These are phyloP conservation scores for Trichoderma harzianum DNA, from an alignment of 2,329 filamentous ascomycete genomes.

Conservation along the genomic window DNA sequence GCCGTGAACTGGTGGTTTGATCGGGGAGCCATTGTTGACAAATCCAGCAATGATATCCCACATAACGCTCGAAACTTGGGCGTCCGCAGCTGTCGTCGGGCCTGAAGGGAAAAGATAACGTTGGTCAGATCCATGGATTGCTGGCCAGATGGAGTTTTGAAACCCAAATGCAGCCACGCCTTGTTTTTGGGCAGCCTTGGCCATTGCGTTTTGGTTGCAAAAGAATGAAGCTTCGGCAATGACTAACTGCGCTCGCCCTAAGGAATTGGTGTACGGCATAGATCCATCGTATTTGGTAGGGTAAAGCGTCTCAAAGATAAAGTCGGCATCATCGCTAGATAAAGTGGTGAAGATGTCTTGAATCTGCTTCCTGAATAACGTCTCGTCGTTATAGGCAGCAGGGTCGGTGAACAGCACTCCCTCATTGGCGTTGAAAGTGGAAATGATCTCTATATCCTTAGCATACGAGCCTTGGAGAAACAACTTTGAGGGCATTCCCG, in stretches of 20 bases:
- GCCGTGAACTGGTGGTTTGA: neutral
- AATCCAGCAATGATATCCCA: slow-evolving; percentile 7
- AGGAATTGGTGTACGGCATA: neutral
- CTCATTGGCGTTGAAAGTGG: neutral
- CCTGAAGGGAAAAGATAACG: slow-evolving; percentile 1
- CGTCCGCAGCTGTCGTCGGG: neutral
- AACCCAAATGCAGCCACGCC: slow-evolving; percentile 1
- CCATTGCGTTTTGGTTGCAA: slow-evolving; percentile 13
- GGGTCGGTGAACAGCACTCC: slow-evolving; percentile 10
- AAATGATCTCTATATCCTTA: neutral
- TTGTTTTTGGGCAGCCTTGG: neutral
- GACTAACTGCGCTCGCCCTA: slow-evolving; percentile 6
- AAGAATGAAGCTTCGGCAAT: slow-evolving; percentile 1
- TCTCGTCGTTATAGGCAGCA: neutral
- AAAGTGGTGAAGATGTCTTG: neutral
- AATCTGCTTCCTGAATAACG: neutral
- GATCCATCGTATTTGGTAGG: slow-evolving; percentile 8
- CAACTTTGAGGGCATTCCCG: slow-evolving; percentile 16
- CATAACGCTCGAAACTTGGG: neutral
- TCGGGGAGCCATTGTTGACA: slow-evolving; percentile 3
- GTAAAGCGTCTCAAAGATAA: slow-evolving; percentile 8
- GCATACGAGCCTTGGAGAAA: slow-evolving; percentile 14
- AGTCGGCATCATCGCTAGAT: neutral
- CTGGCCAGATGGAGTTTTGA: slow-evolving; percentile 11
- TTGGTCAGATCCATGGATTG: slow-evolving; percentile 1